phyloP scores from a whole-genome alignment of 257 asterid genomes.

The Forsythia suspensa region DNA sequence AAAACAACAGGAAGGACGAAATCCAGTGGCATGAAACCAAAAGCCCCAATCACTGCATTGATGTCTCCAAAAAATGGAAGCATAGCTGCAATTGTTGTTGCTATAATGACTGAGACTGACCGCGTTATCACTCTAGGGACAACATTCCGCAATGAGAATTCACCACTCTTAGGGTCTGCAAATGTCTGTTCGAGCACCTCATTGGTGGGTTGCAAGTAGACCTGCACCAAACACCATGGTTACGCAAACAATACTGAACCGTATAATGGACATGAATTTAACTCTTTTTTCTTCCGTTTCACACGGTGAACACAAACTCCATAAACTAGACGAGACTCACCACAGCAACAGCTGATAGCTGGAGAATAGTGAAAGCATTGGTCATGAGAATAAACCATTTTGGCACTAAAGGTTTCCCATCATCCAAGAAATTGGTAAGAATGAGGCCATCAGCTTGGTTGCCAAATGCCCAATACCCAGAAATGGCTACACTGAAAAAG shows the following conservation, averaged over 20 bases:
- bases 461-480: slow-evolving; percentile 96
- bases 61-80: slow-evolving; percentile 91
- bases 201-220: slow-evolving; percentile 89
- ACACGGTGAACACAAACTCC: too few relatives aligned
- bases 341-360: slow-evolving; percentile 89
- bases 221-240: slow-evolving; percentile 55
- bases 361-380: slow-evolving; percentile 74
- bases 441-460: slow-evolving; percentile 56
- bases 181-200: slow-evolving; percentile 73
- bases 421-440: slow-evolving; percentile 61
- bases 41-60: slow-evolving; percentile 76
- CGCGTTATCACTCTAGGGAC: slow-evolving; percentile 66
- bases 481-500: slow-evolving; percentile 82
- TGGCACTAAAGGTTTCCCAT: slow-evolving; percentile 61
- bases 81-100: slow-evolving; percentile 84
- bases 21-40: slow-evolving; percentile 91
- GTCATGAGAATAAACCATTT: slow-evolving; percentile 69
- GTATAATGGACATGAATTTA: too few relatives aligned
- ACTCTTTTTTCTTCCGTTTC: too few relatives aligned
- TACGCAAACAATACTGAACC: too few relatives aligned
- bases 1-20: slow-evolving; percentile 76
- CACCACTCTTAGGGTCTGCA: slow-evolving; percentile 54
- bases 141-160: slow-evolving; percentile 67
- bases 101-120: slow-evolving; percentile 55
- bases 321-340: slow-evolving; percentile 21